Evolutionary conservation across 306 rosid species (phyloP).

Genomic region (Prunus mongolica): DNA sequence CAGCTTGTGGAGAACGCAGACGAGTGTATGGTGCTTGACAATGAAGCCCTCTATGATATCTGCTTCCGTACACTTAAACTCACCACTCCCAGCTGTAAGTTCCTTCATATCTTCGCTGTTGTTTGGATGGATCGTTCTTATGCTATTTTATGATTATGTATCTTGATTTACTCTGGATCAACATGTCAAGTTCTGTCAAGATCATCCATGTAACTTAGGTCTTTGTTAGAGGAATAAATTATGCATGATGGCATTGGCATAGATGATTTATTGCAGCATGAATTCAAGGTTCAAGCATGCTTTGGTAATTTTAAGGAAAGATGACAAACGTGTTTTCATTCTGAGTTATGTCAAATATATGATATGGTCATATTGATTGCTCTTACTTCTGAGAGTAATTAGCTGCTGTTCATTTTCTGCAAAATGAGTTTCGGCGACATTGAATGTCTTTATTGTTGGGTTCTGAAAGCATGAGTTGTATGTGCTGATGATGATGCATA

Average conservation of each 20-base stretch:
- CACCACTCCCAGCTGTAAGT: conserved; percentile 44
- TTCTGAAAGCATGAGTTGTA: background rate
- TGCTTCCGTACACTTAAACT: conserved; percentile 44
- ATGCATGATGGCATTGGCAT: too few relatives aligned
- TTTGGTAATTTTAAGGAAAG: background rate
- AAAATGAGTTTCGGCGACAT: background rate
- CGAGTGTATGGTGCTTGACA: conserved; percentile 46
- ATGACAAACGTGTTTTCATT: background rate
- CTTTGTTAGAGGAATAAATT: background rate
- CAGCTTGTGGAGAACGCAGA: conserved; percentile 47
- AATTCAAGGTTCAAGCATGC: background rate
- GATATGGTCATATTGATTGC: background rate
- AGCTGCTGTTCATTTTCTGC: background rate
- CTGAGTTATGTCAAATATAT: background rate
- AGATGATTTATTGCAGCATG: background rate
- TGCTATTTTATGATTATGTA: background rate
- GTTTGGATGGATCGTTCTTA: background rate
- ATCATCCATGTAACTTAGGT: background rate
- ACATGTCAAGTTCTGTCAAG: background rate
- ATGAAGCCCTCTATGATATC: conserved; percentile 41
- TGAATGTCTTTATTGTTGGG: background rate
- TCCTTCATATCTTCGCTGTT: background rate
- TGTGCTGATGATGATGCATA: background rate
- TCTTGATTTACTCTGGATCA: background rate
- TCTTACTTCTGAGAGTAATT: background rate